Conservation (phyloP, 805 yeast species). For the Schizosaccharomyces cryophilus region DNA sequence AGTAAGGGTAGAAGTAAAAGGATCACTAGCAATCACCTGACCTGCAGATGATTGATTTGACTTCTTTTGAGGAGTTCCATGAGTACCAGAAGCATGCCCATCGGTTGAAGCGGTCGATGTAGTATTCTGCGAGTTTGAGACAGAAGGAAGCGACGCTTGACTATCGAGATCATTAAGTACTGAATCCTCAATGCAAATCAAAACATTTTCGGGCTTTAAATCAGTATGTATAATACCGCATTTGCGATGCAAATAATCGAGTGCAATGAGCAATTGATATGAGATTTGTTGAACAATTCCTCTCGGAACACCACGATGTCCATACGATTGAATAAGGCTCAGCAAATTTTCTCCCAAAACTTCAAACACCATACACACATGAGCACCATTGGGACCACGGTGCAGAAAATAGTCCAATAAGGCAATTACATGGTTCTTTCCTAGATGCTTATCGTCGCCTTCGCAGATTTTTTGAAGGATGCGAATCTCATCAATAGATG, state of each 20-base stretch:
- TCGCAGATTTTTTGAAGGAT: constrained; percentile 38
- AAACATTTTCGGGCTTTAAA: constrained; percentile 48
- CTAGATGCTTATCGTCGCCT: constrained; percentile 46
- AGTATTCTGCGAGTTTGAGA: too few species aligned
- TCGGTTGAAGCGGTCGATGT: too few species aligned
- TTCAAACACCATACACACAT: constrained; percentile 92
- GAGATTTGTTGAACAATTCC: constrained; percentile 59
- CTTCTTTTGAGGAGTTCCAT: too few species aligned
- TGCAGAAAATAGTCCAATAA: constrained; percentile 68
- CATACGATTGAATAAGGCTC: constrained; percentile 55
- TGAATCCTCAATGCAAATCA: constrained; percentile 58
- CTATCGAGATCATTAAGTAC: background rate
- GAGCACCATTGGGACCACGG: constrained; percentile 73
- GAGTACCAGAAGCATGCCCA: background rate
- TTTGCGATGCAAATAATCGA: constrained; percentile 46
- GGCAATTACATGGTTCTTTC: constrained; percentile 58
- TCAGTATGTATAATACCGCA: constrained; percentile 59
- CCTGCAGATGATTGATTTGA: background rate
- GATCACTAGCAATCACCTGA: background rate
- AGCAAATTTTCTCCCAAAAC: constrained; percentile 83
- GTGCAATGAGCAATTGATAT: constrained; percentile 46
- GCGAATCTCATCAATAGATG: constrained; percentile 82
- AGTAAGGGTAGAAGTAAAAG: background rate
- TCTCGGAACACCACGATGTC: constrained; percentile 57
- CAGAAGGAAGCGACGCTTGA: background rate